A percentile compares a stretch with the other conserved stretches of the same genome.
Conservation (phyloP, 257 asterid genomes). For the Solanum etuberosum region DNA sequence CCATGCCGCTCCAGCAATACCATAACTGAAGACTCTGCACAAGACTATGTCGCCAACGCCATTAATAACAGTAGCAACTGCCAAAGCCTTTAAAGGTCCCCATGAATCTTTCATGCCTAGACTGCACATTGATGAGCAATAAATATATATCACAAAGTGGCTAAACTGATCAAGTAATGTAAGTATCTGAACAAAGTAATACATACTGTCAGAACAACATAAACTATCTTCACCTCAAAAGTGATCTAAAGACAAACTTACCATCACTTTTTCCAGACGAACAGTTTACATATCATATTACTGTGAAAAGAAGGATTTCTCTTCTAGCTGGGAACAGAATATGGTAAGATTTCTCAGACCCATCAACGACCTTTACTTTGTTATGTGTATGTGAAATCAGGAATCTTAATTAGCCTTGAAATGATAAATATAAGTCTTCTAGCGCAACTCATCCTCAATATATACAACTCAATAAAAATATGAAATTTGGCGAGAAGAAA, state of each 20-base stretch:
- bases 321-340: neutral
- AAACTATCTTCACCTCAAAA: neutral
- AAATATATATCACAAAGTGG: neutral
- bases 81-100: slow-evolving; percentile 96
- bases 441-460: neutral
- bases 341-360: neutral
- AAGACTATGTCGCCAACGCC: slow-evolving; percentile 79
- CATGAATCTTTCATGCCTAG: slow-evolving; percentile 97
- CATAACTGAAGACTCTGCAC: slow-evolving; percentile 69
- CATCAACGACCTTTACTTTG: neutral
- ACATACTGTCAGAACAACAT: neutral
- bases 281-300: neutral
- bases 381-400: neutral
- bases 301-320: neutral
- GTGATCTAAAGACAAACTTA: neutral
- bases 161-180: neutral
- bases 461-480: neutral
- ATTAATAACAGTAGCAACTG: slow-evolving; percentile 69
- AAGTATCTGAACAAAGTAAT: neutral
- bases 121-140: slow-evolving; percentile 28
- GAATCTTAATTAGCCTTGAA: neutral
- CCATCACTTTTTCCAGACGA: neutral
- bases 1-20: slow-evolving; percentile 99
- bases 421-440: neutral
- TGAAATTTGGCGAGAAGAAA: neutral